These are phyloP conservation scores for Tephrocybe sp. DNA, from an alignment of 768 basidiomycete genomes.

Conservation along the genomic window DNA sequence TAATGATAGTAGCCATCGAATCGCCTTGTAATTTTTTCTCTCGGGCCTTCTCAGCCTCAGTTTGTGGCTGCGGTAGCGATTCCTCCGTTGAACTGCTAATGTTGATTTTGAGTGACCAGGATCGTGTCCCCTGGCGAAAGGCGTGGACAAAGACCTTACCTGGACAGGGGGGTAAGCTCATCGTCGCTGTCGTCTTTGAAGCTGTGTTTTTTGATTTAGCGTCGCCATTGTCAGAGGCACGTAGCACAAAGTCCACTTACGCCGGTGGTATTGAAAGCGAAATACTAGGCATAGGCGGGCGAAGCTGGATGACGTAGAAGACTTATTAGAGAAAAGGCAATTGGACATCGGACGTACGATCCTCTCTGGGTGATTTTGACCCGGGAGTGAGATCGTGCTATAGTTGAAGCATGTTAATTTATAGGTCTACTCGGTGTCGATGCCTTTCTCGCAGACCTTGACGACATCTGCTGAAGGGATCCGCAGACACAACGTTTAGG, in stretches of 20 bases:
- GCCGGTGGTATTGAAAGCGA: constrained; percentile 49
- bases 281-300: constrained; percentile 40
- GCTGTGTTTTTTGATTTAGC: constrained; percentile 36
- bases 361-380: constrained; percentile 5
- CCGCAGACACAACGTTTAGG: neutral
- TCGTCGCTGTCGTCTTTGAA: constrained; percentile 13
- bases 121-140: neutral
- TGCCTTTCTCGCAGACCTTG: neutral
- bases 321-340: constrained; percentile 1
- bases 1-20: constrained; percentile 50
- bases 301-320: constrained; percentile 4
- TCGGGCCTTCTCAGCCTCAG: constrained; percentile 44
- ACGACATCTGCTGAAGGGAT: neutral
- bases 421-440: neutral
- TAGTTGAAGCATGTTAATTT: constrained; percentile 1
- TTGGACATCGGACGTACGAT: constrained; percentile 12
- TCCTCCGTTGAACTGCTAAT: constrained; percentile 2
- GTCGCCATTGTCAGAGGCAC: constrained; percentile 38
- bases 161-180: constrained; percentile 12
- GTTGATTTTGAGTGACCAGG: too few species aligned
- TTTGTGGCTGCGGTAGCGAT: constrained; percentile 25
- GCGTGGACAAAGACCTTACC: constrained; percentile 8
- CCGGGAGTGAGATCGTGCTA: constrained; percentile 1
- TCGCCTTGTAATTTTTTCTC: constrained; percentile 55
- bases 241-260: constrained; percentile 52